Base-by-base conservation (phyloP, 495 filamentous ascomycete species). In the Bathelium albidoporum region DNA sequence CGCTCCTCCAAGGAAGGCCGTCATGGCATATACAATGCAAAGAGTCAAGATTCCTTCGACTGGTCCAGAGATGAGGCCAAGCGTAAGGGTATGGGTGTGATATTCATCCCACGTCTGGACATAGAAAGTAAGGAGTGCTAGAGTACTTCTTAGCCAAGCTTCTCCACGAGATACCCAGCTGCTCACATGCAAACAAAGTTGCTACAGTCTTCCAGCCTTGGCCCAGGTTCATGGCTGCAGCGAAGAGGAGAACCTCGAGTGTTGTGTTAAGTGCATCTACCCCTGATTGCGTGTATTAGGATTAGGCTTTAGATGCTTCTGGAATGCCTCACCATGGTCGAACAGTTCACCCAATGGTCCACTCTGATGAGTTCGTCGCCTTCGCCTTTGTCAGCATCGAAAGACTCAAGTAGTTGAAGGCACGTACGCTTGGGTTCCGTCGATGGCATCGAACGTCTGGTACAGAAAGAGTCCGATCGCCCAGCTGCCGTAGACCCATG, bases 101-200 rank as follows among this genome's bases (percentile, higher is more conserved):
- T 96, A 97, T 76, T 97, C 94, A 67, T 98, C 94, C 94, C 94
- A 98, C 32, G 94, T 98, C 73, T 97, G 94, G 26, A 98, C 86
- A 73, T 98, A 98, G 76, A 98, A 98, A 18, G 91, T 96, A 70
- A 92, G 78, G 36, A 87, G 83, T 0, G 87, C 87, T 89, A 32
- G 9, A 29, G 49, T 2, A 2, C 24, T 9, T 28, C 2, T 55
- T 11, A 55, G 49, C 24, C 29, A n/a, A 24, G 0, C 53, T 36
- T 77, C 66, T 75, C 72, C 29, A 41, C 67, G 55, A 59, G 14
- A 24, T 3, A 45, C 55, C 9, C 45, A 59, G 20, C 52, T 1
- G 72, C 85, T 62, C 78, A 89, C 89, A 84, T 70, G 87, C 94
- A 76, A 96, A 96, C 4, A 97, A 80, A 18, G 83, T 84, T 64